Conservation (phyloP, 345 rosid genomes). For the Turritis glabra region DNA sequence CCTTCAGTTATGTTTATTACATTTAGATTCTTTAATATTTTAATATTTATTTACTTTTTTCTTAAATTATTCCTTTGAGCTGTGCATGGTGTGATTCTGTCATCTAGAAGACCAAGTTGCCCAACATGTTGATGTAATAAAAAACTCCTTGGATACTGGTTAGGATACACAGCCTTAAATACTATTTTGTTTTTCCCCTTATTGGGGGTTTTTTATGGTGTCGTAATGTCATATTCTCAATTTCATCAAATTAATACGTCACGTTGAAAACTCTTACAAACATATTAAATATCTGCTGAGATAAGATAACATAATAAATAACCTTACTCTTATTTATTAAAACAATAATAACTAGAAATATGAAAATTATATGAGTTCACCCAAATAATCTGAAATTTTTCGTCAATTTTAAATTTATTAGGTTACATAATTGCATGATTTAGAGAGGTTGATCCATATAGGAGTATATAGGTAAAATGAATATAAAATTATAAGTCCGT, state of each 20-base stretch:
- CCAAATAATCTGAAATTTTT: not conserved
- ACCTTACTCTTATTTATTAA: not conserved
- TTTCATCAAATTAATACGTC: conserved; percentile 29
- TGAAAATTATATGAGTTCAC: not conserved
- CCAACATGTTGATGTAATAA: conserved; percentile 29
- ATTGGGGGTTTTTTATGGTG: not conserved
- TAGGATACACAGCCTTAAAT: conserved; percentile 30
- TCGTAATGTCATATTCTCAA: conserved; percentile 31
- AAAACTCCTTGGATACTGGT: conserved; percentile 15
- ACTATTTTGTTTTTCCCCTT: not conserved
- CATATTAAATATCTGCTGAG: conserved; percentile 27
- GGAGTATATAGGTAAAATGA: not conserved
- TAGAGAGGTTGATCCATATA: not conserved
- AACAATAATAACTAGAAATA: not conserved
- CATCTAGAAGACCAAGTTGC: conserved; percentile 36
- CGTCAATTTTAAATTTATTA: not conserved
- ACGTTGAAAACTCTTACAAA: conserved; percentile 14
- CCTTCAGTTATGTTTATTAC: not conserved
- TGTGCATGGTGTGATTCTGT: conserved; percentile 35
- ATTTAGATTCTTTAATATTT: not conserved
- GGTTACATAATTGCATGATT: not conserved
- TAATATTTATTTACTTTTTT: not conserved
- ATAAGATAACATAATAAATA: conserved; percentile 14
- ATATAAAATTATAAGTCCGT: not conserved
- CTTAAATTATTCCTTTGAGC: conserved; percentile 2